Evolutionary conservation across 2,329 filamentous ascomycete genomes (phyloP).

Genomic region (Amphichorda felina): DNA sequence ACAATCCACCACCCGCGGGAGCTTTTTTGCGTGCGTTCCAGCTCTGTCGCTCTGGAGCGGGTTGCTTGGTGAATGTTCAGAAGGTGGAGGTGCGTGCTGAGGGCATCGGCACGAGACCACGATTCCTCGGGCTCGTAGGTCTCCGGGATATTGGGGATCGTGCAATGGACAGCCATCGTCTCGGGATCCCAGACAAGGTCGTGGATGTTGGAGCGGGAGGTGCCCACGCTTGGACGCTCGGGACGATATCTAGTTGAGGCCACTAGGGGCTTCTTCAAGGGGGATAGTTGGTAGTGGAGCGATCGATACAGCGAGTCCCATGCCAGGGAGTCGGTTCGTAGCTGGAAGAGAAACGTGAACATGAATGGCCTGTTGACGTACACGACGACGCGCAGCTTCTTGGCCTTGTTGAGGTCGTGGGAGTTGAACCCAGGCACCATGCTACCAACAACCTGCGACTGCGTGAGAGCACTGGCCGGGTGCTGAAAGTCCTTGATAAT

Average conservation of each 20-base stretch:
- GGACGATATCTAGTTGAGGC: conserved; percentile 45
- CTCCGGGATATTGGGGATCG: conserved; percentile 54
- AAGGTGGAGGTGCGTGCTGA: conserved; percentile 54
- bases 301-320: conserved; percentile 45
- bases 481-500: conserved; percentile 31
- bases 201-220: conserved; percentile 33
- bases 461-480: conserved; percentile 17
- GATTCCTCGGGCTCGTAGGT: conserved; percentile 15
- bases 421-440: conserved; percentile 17
- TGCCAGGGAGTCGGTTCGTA: conserved; percentile 44
- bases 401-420: conserved; percentile 40
- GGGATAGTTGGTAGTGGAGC: conserved; percentile 47
- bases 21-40: conserved; percentile 55
- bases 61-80: conserved; percentile 41
- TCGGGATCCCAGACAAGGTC: conserved; percentile 52
- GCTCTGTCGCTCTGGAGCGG: conserved; percentile 26
- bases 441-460: conserved; percentile 20
- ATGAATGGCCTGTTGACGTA: conserved; percentile 68
- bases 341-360: conserved; percentile 59
- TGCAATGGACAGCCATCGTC: conserved; percentile 45
- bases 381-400: conserved; percentile 55
- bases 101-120: conserved; percentile 51
- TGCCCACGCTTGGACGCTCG: conserved; percentile 19
- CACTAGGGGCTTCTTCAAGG: conserved; percentile 44
- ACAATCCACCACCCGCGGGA: conserved; percentile 59